phyloP scores from a whole-genome alignment of 306 rosid species.

The Acacia crassicarpa region DNA sequence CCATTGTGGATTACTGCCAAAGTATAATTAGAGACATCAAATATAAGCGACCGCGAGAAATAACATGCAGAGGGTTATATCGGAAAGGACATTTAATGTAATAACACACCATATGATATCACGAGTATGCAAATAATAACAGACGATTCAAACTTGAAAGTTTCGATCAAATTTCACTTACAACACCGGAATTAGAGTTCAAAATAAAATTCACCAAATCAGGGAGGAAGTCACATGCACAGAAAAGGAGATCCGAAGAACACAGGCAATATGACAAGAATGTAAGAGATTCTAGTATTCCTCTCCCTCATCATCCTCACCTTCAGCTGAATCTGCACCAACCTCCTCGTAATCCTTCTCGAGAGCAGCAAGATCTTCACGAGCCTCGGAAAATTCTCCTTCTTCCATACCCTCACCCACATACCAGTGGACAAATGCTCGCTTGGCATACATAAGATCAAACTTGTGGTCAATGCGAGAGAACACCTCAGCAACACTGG shows the following conservation, averaged over 20 bases:
- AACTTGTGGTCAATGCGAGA: conserved; percentile 2
- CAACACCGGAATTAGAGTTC: background rate
- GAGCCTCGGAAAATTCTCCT: background rate
- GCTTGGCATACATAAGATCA: background rate
- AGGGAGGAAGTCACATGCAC: background rate
- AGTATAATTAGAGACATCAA: background rate
- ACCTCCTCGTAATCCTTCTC: conserved; percentile 2
- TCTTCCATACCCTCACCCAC: conserved; percentile 1
- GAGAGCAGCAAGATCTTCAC: background rate
- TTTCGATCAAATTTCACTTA: background rate
- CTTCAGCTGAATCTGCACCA: background rate
- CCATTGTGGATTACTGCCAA: background rate
- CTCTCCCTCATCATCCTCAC: background rate
- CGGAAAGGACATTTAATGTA: background rate
- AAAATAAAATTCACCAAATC: background rate
- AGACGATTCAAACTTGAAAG: background rate
- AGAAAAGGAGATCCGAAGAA: background rate
- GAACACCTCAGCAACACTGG: background rate
- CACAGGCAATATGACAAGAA: background rate
- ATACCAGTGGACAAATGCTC: background rate
- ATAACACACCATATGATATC: background rate
- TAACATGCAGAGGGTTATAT: background rate
- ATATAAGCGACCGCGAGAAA: background rate
- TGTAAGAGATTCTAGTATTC: background rate
- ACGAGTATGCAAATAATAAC: background rate